These are phyloP conservation scores for Zychaea mexicana DNA, from an alignment of 371 early-diverging fungal genomes.

Conservation along the genomic window DNA sequence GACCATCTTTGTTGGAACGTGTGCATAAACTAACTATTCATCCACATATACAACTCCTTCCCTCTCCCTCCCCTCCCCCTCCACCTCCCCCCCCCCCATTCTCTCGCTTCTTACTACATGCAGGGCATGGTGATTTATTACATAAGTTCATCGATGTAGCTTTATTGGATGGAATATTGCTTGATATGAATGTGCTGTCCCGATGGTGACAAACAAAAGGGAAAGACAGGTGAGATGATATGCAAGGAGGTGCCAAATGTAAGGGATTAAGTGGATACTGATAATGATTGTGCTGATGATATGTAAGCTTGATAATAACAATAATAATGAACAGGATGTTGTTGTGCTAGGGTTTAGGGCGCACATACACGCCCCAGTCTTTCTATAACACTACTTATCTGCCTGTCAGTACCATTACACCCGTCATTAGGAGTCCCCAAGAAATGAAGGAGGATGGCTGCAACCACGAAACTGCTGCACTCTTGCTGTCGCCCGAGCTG, in stretches of 20 bases:
- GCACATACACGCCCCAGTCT: not conserved
- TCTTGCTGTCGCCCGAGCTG: not conserved
- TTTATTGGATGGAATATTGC: not conserved
- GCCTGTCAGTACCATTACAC: not conserved
- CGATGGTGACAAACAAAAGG: not conserved
- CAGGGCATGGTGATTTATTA: not conserved
- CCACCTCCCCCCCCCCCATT: too few species aligned
- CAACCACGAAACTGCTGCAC: not conserved
- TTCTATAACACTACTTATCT: not conserved
- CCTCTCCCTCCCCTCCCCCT: too few species aligned
- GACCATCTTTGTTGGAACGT: too few species aligned
- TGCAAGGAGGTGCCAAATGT: not conserved
- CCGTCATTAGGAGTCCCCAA: not conserved
- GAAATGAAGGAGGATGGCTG: slow-evolving; percentile 1
- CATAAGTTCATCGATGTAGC: not conserved
- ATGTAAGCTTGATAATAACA: too few species aligned
- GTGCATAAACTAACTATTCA: too few species aligned
- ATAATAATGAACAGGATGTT: too few species aligned
- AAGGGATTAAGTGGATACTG: slow-evolving; percentile 1
- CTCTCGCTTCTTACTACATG: not conserved
- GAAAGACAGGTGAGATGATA: not conserved
- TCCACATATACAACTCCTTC: too few species aligned
- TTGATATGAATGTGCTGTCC: not conserved
- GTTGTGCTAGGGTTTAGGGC: too few species aligned
- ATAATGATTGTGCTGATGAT: not conserved